Evolutionary conservation across 306 rosid genomes (phyloP).

Genomic region (Canavalia gladiata): DNA sequence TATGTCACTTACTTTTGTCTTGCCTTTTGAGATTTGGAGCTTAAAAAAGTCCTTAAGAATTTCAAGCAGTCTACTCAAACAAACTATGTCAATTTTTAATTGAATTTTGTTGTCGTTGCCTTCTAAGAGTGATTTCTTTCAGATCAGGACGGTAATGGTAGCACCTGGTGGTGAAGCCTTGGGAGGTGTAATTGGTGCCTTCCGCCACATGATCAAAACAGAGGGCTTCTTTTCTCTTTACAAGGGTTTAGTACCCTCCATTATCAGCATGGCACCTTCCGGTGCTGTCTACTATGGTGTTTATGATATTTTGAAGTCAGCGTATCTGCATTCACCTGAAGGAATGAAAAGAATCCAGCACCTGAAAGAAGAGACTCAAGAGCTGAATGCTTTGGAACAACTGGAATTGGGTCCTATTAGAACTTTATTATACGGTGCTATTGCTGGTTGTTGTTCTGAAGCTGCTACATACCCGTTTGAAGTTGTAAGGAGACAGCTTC

Average conservation of each 20-base stretch:
- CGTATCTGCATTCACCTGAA: constrained; percentile 86
- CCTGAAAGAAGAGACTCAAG: constrained; percentile 71
- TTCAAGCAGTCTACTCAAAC: constrained; percentile 15
- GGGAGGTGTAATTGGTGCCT: constrained; percentile 90
- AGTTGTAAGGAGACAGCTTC: constrained; percentile 94
- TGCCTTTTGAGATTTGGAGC: constrained; percentile 8
- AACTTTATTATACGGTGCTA: constrained; percentile 91
- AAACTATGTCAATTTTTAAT: neutral
- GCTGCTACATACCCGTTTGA: constrained; percentile 96
- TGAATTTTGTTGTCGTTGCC: constrained; percentile 5
- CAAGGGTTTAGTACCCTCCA: constrained; percentile 93
- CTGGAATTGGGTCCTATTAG: constrained; percentile 87
- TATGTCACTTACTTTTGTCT: constrained; percentile 10
- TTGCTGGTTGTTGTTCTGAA: constrained; percentile 96
- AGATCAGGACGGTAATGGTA: constrained; percentile 94
- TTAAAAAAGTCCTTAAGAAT: constrained; percentile 3
- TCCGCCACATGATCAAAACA: constrained; percentile 81
- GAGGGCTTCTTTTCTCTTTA: constrained; percentile 96
- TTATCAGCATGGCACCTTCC: constrained; percentile 96
- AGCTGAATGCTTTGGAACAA: constrained; percentile 82
- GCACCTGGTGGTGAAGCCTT: constrained; percentile 98
- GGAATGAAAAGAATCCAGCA: constrained; percentile 81
- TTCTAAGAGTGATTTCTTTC: constrained; percentile 55
- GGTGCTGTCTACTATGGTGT: constrained; percentile 97
- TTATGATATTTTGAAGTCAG: constrained; percentile 84